Conservation (phyloP, 75 land plant genomes). For the Sequoia sempervirens region DNA sequence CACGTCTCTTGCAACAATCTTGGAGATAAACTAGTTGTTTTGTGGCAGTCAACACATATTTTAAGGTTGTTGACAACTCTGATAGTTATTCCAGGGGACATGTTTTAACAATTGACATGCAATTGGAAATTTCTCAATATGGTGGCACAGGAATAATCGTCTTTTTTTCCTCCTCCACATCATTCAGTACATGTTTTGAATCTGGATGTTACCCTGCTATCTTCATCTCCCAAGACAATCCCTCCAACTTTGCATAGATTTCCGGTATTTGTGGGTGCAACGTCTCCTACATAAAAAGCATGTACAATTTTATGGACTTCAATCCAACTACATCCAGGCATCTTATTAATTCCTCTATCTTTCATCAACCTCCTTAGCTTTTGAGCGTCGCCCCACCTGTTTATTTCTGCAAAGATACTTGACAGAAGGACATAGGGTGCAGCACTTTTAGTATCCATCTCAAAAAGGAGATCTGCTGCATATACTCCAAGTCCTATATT, state of each 20-base stretch:
- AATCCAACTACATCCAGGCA: constrained; percentile 14
- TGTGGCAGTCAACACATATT: neutral
- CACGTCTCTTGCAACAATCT: neutral
- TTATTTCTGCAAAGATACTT: neutral
- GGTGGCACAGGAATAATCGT: neutral
- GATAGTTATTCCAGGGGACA: neutral
- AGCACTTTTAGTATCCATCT: neutral
- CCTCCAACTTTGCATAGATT: neutral
- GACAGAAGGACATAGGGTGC: constrained; percentile 12
- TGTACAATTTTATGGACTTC: constrained; percentile 5
- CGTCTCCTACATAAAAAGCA: constrained; percentile 2
- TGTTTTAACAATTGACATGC: neutral
- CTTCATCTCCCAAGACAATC: neutral
- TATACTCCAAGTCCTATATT: constrained; percentile 5
- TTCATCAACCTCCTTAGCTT: constrained; percentile 3
- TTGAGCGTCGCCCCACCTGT: constrained; percentile 2
- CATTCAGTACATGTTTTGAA: neutral
- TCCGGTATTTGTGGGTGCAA: neutral
- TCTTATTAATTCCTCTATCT: constrained; percentile 1
- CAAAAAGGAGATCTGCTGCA: neutral
- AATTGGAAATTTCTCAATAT: neutral
- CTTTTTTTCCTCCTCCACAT: neutral
- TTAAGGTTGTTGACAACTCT: neutral
- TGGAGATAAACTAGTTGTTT: neutral
- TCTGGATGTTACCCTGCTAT: neutral